Base-by-base conservation (phyloP, 1,284 basidiomycete genomes). In the Rhodotorula sp. region DNA sequence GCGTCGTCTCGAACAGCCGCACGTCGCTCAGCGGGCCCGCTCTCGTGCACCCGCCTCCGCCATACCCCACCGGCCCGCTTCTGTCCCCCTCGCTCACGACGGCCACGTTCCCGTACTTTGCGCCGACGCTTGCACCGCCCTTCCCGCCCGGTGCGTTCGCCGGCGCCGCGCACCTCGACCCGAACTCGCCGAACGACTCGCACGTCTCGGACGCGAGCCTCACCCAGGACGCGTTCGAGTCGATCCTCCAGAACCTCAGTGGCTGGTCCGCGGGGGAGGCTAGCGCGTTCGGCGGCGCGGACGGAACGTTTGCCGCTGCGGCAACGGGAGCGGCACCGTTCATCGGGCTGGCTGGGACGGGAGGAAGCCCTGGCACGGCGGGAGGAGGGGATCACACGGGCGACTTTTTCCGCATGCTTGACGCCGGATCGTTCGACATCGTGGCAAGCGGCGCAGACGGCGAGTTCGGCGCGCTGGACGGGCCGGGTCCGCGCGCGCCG, bases 81-180 rank as follows among this genome's bases (percentile, higher is more conserved):
- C 48, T 62, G 37, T 59, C 61, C 27, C 56, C 61, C 27, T 10
- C 32, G 15, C 54, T 54, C 51, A n/a, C 56, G 9, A 37, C 27
- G 22, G 8, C 46, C 27, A n/a, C 63, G 22, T 59, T 64, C 44
- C 62, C 67, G 19, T 67, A 71, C 61, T 66, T 67, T 41, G 48
- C 32, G 19, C 58, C 69, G 8, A 57, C 50, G 27, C 27, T 29
- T 1, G n/a, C 50, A 17, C n/a, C 50, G 27, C 12, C 50, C n/a
- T 29, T 46, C 29, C 29, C 53, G 41, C 53, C 4, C 22, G 8
- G 39, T 53, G 12, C 54, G 36, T 9, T 13, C 29, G 29, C 13
- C 51, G n/a, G 29, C 29, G 8, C 25, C n/a, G n/a, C 37, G 19
- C 36, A 37, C 51, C 13, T 41, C n/a, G n/a, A 51, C 50, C 27